Evolutionary conservation across 2,329 filamentous ascomycete genomes (phyloP).

Genomic region (Diplodia corticola): DNA sequence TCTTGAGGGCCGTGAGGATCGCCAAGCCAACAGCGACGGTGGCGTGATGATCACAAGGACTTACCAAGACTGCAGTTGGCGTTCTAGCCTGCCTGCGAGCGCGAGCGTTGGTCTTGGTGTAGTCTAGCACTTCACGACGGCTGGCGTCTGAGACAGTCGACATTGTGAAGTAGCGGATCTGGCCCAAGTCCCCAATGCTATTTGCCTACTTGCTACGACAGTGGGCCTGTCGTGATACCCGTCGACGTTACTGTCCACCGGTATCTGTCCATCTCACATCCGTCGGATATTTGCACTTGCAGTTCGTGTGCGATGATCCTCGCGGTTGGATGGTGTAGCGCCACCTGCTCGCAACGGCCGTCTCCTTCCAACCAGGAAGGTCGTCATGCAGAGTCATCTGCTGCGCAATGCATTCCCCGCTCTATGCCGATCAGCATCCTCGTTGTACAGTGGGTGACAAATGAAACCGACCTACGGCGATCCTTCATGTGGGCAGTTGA

Average conservation of each 20-base stretch:
- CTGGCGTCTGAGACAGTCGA: background rate
- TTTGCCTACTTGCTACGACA: background rate
- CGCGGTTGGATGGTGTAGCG: slow-evolving; percentile 6
- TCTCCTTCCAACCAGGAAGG: slow-evolving; percentile 8
- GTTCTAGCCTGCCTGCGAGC: background rate
- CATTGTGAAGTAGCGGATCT: background rate
- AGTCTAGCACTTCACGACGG: background rate
- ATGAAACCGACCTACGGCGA: too few species aligned
- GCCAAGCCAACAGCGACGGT: background rate
- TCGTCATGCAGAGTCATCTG: slow-evolving; percentile 16
- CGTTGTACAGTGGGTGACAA: too few species aligned
- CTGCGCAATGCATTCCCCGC: slow-evolving; percentile 17
- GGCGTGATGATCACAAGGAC: slow-evolving; percentile 12
- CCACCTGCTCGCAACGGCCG: background rate
- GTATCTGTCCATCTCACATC: background rate
- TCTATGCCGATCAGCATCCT: slow-evolving; percentile 2
- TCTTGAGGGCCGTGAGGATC: background rate
- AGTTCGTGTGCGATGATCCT: background rate
- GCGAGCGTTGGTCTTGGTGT: background rate
- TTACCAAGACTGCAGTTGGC: background rate
- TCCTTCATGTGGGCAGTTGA: too few species aligned
- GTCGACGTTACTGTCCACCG: background rate
- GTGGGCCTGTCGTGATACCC: background rate
- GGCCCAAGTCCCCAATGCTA: background rate
- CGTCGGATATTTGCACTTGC: background rate